Conservation (phyloP, 2,329 filamentous ascomycete genomes). For the Colletotrichum sp. region DNA sequence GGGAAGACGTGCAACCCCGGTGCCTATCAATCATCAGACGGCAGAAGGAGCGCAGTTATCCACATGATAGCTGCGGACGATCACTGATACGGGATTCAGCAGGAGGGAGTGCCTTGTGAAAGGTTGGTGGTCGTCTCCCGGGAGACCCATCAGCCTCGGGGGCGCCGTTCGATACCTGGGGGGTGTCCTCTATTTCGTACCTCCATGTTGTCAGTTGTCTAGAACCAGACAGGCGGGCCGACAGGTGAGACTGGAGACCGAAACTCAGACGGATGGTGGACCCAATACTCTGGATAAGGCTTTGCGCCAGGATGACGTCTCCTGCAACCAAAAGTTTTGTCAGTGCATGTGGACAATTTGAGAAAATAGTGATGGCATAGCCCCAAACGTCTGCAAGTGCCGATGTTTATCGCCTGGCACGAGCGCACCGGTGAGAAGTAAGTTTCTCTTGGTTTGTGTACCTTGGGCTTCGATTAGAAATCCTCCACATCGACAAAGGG, state of each 20-base stretch:
- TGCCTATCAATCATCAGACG: background rate
- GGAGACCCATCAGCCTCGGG: background rate
- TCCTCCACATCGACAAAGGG: background rate
- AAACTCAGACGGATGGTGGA: background rate
- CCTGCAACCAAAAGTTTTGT: background rate
- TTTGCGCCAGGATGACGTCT: slow-evolving; percentile 1
- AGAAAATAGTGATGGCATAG: background rate
- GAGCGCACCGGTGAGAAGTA: background rate
- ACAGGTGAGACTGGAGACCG: background rate
- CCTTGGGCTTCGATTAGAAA: background rate
- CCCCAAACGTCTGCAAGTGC: background rate
- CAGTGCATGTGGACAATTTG: background rate
- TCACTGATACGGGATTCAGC: background rate
- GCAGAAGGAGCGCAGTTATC: background rate
- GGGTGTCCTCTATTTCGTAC: background rate
- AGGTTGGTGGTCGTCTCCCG: background rate
- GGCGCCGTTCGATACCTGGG: background rate
- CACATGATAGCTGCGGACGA: background rate
- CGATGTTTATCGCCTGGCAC: background rate
- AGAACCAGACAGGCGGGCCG: background rate
- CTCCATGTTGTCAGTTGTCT: background rate
- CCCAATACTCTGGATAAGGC: background rate
- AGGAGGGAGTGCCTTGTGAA: background rate
- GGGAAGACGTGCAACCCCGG: slow-evolving; percentile 15
- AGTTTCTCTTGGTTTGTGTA: background rate